Evolutionary conservation across 352 stramenopile species (phyloP), one percentile per base, ranked within the genome.

Genomic region (Saprolegnia diclina): DNA sequence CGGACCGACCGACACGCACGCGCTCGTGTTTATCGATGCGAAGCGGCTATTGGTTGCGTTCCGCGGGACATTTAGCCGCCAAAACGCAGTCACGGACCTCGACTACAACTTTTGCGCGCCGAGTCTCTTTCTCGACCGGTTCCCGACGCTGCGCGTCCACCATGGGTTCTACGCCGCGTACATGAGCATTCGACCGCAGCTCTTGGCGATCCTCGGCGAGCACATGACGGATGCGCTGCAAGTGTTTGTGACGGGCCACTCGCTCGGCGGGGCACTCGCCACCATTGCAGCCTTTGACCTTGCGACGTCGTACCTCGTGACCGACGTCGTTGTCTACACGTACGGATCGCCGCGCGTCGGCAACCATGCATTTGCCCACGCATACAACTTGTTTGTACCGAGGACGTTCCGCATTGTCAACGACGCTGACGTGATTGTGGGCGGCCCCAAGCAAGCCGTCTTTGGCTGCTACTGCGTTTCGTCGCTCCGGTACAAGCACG

Each of bases 311-410:
- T 59, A 42, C 35, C 13, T n/a, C 3, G 13, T 53, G 18, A 29
- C 18, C 42, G 19, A 72, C 32, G 40, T 77, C 0, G 21, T 48
- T 9, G 64, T 79, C 69, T 77, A 77, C 38, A 79, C 72, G 18
- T 79, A 78, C 40, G 74, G 74, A 0, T 69, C 56, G 16, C 74
- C 74, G 16, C 72, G 74, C 21, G 70, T 79, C 2, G 74, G 74
- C 18, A 79, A 79, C 64, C 21, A 40, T 46, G 37, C 42, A 6
- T 79, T 79, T 61, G 26, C 57, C 14, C n/a, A 42, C 9, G 40
- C 29, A 0, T 76, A 62, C 56, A 63, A 78, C 29, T 16, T 18
- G 46, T 11, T 26, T 16, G 63, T 74, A 11, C 63, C 38, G 14
- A 5, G 18, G 13, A 37, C 26, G 10, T 77, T 67, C 35, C 71